Conservation (phyloP, 495 filamentous ascomycete species). For the Lepidopterella palustris region DNA sequence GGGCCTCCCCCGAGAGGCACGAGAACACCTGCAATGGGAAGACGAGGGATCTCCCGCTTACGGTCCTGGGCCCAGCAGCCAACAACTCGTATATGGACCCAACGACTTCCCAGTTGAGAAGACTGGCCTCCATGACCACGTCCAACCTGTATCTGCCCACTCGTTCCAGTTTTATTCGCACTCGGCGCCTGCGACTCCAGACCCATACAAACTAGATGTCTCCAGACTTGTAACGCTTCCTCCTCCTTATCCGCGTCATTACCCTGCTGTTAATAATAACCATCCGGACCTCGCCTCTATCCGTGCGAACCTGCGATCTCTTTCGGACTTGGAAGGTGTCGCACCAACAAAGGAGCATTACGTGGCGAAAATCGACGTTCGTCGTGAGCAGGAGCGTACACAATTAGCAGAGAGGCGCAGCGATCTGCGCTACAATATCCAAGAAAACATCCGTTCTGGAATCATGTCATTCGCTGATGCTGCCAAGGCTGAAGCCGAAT, state of each 20-base stretch:
- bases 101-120: constrained; percentile 84
- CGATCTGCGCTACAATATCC: constrained; percentile 57
- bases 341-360: constrained; percentile 61
- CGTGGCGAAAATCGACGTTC: constrained; percentile 25
- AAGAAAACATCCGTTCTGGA: constrained; percentile 65
- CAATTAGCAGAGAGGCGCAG: constrained; percentile 46
- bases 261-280: constrained; percentile 91
- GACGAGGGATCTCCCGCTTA: constrained; percentile 9
- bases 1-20: constrained; percentile 69
- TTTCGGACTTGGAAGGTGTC: constrained; percentile 70
- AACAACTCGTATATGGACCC: constrained; percentile 40
- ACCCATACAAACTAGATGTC: constrained; percentile 64
- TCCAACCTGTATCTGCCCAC: constrained; percentile 32
- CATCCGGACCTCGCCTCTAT: constrained; percentile 81
- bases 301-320: constrained; percentile 63
- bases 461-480: constrained; percentile 74
- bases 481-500: constrained; percentile 64
- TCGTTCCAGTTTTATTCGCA: constrained; percentile 20
- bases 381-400: constrained; percentile 40
- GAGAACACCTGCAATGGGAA: constrained; percentile 62
- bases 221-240: constrained; percentile 88
- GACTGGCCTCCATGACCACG: constrained; percentile 64
- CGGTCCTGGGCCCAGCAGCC: constrained; percentile 33
- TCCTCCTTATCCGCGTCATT: constrained; percentile 84
- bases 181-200: constrained; percentile 39